Evolutionary conservation across 345 rosid species (phyloP).

Genomic region (Odontarrhena argentea): DNA sequence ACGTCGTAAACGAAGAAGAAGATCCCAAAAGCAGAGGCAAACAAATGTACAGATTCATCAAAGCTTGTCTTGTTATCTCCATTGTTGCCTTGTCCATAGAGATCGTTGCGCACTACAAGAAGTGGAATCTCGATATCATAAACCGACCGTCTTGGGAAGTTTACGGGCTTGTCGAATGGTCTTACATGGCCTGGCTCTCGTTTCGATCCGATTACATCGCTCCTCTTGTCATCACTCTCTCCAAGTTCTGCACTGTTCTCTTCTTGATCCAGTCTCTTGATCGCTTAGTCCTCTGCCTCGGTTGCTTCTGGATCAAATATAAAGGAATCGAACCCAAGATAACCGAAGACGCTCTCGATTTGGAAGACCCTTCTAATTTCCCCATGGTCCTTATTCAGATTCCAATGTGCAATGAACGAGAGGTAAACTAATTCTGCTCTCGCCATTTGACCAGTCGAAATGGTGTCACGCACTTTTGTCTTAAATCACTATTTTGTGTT

Average conservation of each 20-base stretch:
- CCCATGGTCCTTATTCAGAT: conserved; percentile 97
- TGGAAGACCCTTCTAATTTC: conserved; percentile 60
- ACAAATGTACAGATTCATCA: conserved; percentile 67
- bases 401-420: conserved; percentile 96
- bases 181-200: conserved; percentile 75
- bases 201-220: conserved; percentile 74
- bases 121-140: conserved; percentile 68
- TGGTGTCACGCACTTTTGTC: no score
- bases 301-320: conserved; percentile 85
- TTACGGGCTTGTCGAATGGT: conserved; percentile 68
- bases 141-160: conserved; percentile 68
- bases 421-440: conserved; percentile 45
- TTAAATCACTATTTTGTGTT: not conserved
- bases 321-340: conserved; percentile 67
- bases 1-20: conserved; percentile 49
- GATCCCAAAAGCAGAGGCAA: conserved; percentile 67
- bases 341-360: conserved; percentile 50
- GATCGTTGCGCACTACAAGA: conserved; percentile 66
- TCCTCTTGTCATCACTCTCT: conserved; percentile 61
- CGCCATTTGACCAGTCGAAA: no score
- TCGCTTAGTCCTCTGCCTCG: conserved; percentile 70
- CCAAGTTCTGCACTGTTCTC: conserved; percentile 67
- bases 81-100: conserved; percentile 63
- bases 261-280: conserved; percentile 90
- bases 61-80: conserved; percentile 63